These are phyloP conservation scores for Blastomyces emzantsi DNA, from an alignment of 2,329 filamentous ascomycete genomes.

Conservation along the genomic window DNA sequence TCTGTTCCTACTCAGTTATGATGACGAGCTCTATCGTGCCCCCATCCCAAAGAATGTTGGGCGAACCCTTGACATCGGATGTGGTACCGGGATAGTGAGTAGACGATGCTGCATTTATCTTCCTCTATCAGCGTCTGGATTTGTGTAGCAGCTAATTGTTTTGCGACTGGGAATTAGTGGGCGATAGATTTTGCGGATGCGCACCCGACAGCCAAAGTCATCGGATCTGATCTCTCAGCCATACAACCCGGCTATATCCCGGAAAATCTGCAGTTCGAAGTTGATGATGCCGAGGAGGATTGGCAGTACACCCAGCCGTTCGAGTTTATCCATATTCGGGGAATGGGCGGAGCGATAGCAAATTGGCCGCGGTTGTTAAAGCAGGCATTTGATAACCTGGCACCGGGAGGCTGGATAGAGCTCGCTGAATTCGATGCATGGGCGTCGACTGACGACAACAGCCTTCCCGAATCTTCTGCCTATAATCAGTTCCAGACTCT, in stretches of 20 bases:
- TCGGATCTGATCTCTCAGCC: constrained; percentile 29
- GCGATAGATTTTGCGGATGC: constrained; percentile 40
- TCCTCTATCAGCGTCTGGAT: background rate
- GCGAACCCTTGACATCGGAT: constrained; percentile 41
- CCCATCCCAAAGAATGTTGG: constrained; percentile 25
- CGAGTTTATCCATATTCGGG: constrained; percentile 34
- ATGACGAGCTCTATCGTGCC: constrained; percentile 32
- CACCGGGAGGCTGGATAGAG: constrained; percentile 25
- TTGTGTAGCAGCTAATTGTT: background rate
- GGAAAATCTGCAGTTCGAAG: constrained; percentile 44
- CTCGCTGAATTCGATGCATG: constrained; percentile 25
- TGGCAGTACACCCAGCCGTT: constrained; percentile 33
- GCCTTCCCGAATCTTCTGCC: constrained; percentile 18
- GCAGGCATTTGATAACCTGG: constrained; percentile 21
- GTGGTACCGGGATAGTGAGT: constrained; percentile 38
- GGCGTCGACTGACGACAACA: constrained; percentile 24
- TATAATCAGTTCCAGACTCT: constrained; percentile 18
- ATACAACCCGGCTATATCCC: constrained; percentile 37
- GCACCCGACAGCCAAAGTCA: constrained; percentile 28
- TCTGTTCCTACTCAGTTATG: constrained; percentile 29
- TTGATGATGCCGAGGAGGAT: constrained; percentile 35
- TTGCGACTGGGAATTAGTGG: constrained; percentile 22
- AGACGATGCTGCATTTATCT: background rate
- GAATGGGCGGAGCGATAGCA: constrained; percentile 29
- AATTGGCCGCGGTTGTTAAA: constrained; percentile 23